Percentiles rank a stretch among this genome's conserved stretches.
phyloP scores from a whole-genome alignment of 805 yeast species.

The Dipodascopsis uninucleata region DNA sequence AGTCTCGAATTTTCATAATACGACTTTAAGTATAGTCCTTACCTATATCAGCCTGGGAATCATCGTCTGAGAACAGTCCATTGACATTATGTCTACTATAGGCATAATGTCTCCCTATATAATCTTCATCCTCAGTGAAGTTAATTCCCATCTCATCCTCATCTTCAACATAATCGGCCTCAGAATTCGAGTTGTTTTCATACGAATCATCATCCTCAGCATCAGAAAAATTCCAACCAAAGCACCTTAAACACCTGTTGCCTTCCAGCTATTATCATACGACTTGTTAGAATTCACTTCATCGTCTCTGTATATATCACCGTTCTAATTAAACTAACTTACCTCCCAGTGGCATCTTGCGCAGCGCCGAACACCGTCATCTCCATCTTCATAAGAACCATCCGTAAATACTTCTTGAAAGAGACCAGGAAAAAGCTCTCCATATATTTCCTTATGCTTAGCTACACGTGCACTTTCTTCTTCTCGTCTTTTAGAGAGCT shows the following conservation, averaged over 20 bases:
- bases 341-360: slow-evolving; percentile 70
- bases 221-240: not conserved
- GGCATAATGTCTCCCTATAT: too few species aligned
- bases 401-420: slow-evolving; percentile 40
- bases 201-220: slow-evolving; percentile 5
- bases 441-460: slow-evolving; percentile 35
- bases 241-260: slow-evolving; percentile 5
- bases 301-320: slow-evolving; percentile 48
- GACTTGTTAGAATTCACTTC: slow-evolving; percentile 47
- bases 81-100: too few species aligned
- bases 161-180: slow-evolving; percentile 1
- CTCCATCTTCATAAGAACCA: slow-evolving; percentile 48
- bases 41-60: too few species aligned
- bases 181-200: slow-evolving; percentile 8
- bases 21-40: too few species aligned
- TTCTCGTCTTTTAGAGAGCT: slow-evolving; percentile 1
- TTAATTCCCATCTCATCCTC: not conserved
- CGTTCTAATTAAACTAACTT: slow-evolving; percentile 30
- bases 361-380: slow-evolving; percentile 67
- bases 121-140: not conserved
- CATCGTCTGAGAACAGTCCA: too few species aligned
- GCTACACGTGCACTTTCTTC: slow-evolving; percentile 8
- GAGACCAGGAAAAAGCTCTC: slow-evolving; percentile 44
- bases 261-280: slow-evolving; percentile 7
- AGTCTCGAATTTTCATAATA: too few species aligned